Base-by-base conservation (phyloP, 2,329 filamentous ascomycete genomes). In the Ceratocystis eucalypticola region DNA sequence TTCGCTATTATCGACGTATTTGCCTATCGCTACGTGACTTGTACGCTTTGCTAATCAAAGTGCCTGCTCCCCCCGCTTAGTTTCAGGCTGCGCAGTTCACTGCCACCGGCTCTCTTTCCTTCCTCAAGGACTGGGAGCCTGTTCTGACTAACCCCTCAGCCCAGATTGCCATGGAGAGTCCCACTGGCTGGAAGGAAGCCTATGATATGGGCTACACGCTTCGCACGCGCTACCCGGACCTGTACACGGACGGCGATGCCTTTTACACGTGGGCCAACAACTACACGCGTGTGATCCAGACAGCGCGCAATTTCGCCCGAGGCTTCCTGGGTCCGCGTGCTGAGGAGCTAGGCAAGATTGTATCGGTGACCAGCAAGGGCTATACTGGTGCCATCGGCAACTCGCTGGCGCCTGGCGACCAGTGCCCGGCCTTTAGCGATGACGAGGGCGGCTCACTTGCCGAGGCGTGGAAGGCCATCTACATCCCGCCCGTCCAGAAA, bases 191-290 rank as follows among this genome's bases (percentile, higher is more conserved):
- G 71, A 85, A 85, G 69, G 86, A 88, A 72, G 74, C 80, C 0
- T 78, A 80, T 50, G 80, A 82, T 67, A 75, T 85, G 73, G 83
- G 82, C 5, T 81, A 83, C 66, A 75, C 75, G 2, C 75, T 83
- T 63, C 74, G 80, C 53, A 80, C 77, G 1, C 76, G 77, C 63
- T 80, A 80, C 66, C 77, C 79, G 0, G 73, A 80, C 46, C 77
- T 87, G 20, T 82, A 82, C 69, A 70, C 72, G 1, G 76, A 80
- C 63, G 78, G 79, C 5, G 75, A 79, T 4, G 71, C 76, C 7
- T 86, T 87, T 70, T 76, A 80, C 7, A 80, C 85, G 5, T 88
- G 84, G 83, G 80, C 84, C 20, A 88, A 88, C 72, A 82, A 84
- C 70, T 88, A 88, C 72, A 80, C 82, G 5, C 80, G 83, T 5